These are phyloP conservation scores for Diaporthe velutina DNA, from an alignment of 2,329 filamentous ascomycete genomes.

Conservation along the genomic window DNA sequence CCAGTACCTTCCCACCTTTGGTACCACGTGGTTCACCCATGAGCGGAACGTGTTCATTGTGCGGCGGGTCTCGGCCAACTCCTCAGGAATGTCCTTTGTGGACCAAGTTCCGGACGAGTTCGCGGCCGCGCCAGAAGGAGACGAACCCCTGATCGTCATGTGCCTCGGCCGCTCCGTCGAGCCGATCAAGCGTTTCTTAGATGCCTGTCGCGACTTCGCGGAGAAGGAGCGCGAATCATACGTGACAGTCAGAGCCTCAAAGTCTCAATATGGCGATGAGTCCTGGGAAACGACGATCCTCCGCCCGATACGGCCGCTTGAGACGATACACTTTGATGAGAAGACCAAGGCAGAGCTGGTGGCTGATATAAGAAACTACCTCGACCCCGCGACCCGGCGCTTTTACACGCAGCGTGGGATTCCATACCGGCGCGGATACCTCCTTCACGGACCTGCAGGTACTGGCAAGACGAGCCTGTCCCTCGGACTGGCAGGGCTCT, in stretches of 20 bases:
- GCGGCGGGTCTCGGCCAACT: constrained; percentile 46
- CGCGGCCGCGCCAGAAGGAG: constrained; percentile 49
- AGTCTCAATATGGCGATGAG: constrained; percentile 44
- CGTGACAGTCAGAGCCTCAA: constrained; percentile 52
- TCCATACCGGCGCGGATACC: constrained; percentile 79
- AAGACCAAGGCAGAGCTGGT: constrained; percentile 73
- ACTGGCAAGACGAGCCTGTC: constrained; percentile 84
- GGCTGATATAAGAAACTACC: constrained; percentile 76
- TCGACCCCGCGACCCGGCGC: constrained; percentile 65
- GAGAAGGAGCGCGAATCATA: constrained; percentile 52
- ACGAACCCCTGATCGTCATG: constrained; percentile 55
- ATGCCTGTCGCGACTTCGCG: constrained; percentile 48
- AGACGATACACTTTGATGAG: constrained; percentile 54
- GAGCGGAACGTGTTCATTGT: constrained; percentile 52
- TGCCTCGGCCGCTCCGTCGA: constrained; percentile 52
- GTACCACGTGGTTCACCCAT: constrained; percentile 52
- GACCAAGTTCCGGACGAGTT: constrained; percentile 49
- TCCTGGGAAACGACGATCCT: constrained; percentile 53
- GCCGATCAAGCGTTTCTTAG: constrained; percentile 49
- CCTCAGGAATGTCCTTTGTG: constrained; percentile 36
- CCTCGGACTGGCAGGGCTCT: constrained; percentile 76
- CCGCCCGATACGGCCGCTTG: constrained; percentile 49
- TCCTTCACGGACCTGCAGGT: constrained; percentile 79
- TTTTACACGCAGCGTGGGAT: constrained; percentile 82
- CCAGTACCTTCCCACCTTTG: constrained; percentile 54